Evolutionary conservation across 805 yeast species (phyloP), one percentile per base, ranked within the genome.

Genomic region (Candida montana): DNA sequence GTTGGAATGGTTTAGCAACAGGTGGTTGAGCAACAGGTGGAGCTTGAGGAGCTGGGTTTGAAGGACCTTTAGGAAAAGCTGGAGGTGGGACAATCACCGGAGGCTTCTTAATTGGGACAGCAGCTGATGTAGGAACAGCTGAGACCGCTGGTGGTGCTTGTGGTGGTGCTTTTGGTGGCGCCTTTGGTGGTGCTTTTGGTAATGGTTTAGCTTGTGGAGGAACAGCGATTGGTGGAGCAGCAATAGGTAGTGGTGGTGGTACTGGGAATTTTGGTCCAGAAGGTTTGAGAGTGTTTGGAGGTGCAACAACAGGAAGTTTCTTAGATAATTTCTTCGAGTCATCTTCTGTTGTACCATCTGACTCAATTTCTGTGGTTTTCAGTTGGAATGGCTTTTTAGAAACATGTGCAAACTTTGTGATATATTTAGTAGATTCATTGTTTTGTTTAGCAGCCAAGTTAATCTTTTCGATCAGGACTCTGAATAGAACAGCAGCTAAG

Each of bases 331-430:
- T n/a, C n/a, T n/a, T n/a, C n/a, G n/a, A n/a, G n/a, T n/a, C n/a
- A n/a, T n/a, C n/a, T n/a, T n/a, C n/a, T n/a, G n/a, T n/a, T n/a
- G n/a, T n/a, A n/a, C n/a, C n/a, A n/a, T 18, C 15, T 15, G 31
- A 18, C 10, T 30, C 44, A 21, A 40, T 27, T 12, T 21, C 21
- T n/a, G 44, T 33, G 7, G 37, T 41, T 33, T 41, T 24, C 18
- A 50, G 35, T 6, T 9, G 18, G 21, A 50, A 48, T 35, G 52
- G 54, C 9, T 35, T 23, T 28, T 46, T 44, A 6, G 52, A 48
- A 11, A 41, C 32, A 13, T 48, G 24, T 4, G 54, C 54, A 39
- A 35, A 49, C 32, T 41, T 48, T 8, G 47, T 47, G 20, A 46
- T 23, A 21, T 40, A 46, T 31, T 48, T 48, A 5, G 20, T 23